Conservation (phyloP, 805 yeast genomes). For the Pichia occidentalis region DNA sequence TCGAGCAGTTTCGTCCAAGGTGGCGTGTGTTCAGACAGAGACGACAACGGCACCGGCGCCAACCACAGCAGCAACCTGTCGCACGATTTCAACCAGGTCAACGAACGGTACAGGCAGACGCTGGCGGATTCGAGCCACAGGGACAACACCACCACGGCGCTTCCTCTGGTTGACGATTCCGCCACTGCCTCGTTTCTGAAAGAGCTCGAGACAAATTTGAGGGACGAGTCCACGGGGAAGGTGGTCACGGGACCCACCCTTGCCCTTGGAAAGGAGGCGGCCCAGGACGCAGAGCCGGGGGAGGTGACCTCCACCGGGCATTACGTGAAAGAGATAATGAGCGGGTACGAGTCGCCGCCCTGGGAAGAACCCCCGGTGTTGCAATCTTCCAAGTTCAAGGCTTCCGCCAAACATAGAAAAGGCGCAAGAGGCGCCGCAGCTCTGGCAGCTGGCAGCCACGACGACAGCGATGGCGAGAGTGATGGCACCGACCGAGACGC, state of each 20-base stretch:
- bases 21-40: too few relatives aligned
- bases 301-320: constrained; percentile 4
- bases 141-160: too few relatives aligned
- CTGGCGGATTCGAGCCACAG: too few relatives aligned
- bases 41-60: neutral
- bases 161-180: too few relatives aligned
- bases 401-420: constrained; percentile 13
- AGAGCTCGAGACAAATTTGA: neutral
- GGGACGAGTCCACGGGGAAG: constrained; percentile 15
- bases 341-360: constrained; percentile 30
- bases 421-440: neutral
- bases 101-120: too few relatives aligned
- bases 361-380: constrained; percentile 29
- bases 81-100: neutral
- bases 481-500: neutral
- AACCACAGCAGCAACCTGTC: neutral
- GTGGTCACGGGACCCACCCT: too few relatives aligned
- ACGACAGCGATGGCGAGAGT: constrained; percentile 4
- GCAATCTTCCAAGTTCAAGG: constrained; percentile 20
- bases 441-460: constrained; percentile 2
- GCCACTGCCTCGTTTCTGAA: constrained; percentile 2
- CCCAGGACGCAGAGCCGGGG: neutral
- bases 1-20: neutral
- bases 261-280: neutral
- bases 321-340: constrained; percentile 12